These are phyloP conservation scores for Colletotrichum musae DNA, from an alignment of 2,329 filamentous ascomycete species.

Conservation along the genomic window DNA sequence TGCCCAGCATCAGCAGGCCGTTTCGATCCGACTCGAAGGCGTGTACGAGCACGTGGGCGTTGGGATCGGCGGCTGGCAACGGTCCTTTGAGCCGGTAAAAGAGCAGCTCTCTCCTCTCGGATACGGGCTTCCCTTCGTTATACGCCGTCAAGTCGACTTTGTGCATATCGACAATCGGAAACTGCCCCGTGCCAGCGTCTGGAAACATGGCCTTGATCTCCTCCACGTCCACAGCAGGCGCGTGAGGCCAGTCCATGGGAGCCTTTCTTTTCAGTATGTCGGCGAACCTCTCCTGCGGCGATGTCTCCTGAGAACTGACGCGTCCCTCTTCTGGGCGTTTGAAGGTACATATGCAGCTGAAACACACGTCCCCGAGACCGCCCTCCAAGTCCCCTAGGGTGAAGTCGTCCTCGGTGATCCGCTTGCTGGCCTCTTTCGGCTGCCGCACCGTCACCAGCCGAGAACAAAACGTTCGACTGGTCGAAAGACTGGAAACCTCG, in stretches of 20 bases:
- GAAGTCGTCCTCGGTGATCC: constrained; percentile 29
- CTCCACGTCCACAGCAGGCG: constrained; percentile 63
- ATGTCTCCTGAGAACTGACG: constrained; percentile 55
- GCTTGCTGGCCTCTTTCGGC: constrained; percentile 39
- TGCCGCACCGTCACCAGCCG: constrained; percentile 62
- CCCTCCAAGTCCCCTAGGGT: constrained; percentile 53
- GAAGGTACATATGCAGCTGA: constrained; percentile 68
- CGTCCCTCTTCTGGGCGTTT: constrained; percentile 57
- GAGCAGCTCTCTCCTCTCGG: constrained; percentile 64
- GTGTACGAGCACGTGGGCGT: constrained; percentile 64
- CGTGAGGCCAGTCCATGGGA: constrained; percentile 59
- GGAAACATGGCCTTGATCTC: constrained; percentile 54
- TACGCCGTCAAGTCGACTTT: constrained; percentile 67
- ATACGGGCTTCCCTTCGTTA: constrained; percentile 58
- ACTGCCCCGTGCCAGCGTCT: constrained; percentile 56
- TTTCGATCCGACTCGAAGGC: constrained; percentile 69
- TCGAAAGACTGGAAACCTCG: constrained; percentile 60
- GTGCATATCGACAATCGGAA: constrained; percentile 67
- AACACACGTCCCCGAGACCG: constrained; percentile 60
- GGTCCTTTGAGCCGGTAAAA: constrained; percentile 64
- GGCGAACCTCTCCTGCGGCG: constrained; percentile 60
- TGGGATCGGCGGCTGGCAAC: constrained; percentile 55
- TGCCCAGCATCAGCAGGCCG: constrained; percentile 65
- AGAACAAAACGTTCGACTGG: constrained; percentile 65
- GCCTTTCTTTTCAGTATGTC: constrained; percentile 54